These are phyloP conservation scores for Ceratobasidium sp. DNA, from an alignment of 1,284 basidiomycete species.

Conservation along the genomic window DNA sequence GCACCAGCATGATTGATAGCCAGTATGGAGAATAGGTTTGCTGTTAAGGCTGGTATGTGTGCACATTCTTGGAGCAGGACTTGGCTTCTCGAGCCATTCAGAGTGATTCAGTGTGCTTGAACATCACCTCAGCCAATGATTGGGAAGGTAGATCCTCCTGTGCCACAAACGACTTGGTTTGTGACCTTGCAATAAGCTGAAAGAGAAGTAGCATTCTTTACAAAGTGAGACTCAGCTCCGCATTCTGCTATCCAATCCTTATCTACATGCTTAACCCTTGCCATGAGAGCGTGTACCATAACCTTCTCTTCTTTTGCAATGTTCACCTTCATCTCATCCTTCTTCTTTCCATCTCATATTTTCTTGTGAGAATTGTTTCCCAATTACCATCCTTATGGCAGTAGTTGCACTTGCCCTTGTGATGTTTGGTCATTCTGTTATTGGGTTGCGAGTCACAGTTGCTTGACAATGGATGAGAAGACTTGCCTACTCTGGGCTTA, in stretches of 20 bases:
- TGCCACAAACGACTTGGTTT: neutral
- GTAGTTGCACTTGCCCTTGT: neutral
- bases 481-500: too few species aligned
- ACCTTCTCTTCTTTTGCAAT: neutral
- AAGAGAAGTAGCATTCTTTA: neutral
- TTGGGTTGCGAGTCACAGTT: too few species aligned
- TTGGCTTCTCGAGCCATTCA: neutral
- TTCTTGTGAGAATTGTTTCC: slow-evolving; percentile 18
- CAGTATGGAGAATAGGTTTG: neutral
- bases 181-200: neutral
- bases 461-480: too few species aligned
- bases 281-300: neutral
- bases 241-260: neutral
- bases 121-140: neutral
- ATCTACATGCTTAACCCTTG: neutral
- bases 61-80: neutral
- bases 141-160: neutral
- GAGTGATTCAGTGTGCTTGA: neutral
- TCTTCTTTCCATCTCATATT: neutral
- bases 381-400: neutral
- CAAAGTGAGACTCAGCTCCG: neutral
- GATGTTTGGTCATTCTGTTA: too few species aligned
- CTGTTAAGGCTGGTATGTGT: neutral
- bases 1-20: neutral
- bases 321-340: neutral